Conservation (phyloP, 78 protist genomes). For the Dictyostelium purpureum region DNA sequence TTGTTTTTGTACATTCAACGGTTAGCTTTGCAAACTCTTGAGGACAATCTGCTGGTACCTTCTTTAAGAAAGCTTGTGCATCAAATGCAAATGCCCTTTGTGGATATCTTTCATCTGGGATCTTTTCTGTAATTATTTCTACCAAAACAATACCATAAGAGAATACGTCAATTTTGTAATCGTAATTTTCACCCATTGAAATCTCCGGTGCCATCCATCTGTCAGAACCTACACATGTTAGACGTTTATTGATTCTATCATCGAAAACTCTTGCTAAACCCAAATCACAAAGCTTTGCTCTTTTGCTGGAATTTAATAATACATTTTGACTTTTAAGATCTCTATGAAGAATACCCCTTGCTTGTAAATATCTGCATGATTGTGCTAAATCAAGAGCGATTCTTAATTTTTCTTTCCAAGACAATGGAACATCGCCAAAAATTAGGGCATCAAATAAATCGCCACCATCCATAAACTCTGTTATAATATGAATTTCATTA, state of each 20-base stretch:
- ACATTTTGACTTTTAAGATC: constrained; percentile 92
- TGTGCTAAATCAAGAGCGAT: constrained; percentile 75
- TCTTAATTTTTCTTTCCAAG: constrained; percentile 56
- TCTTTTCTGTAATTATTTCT: constrained; percentile 32
- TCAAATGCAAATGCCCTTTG: constrained; percentile 57
- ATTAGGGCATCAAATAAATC: constrained; percentile 78
- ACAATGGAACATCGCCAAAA: constrained; percentile 56
- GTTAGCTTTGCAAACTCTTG: constrained; percentile 35
- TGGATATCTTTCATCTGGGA: constrained; percentile 62
- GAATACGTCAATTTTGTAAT: constrained; percentile 61
- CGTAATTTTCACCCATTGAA: constrained; percentile 44
- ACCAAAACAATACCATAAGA: constrained; percentile 82
- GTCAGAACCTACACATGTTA: constrained; percentile 59
- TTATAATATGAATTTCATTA: constrained; percentile 57
- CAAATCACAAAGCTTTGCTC: constrained; percentile 81
- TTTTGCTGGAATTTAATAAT: constrained; percentile 80
- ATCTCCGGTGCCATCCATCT: constrained; percentile 85
- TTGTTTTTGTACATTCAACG: constrained; percentile 20
- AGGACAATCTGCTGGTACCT: constrained; percentile 71
- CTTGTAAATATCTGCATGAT: constrained; percentile 69
- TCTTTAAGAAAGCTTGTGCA: constrained; percentile 11
- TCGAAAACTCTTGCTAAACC: constrained; percentile 77
- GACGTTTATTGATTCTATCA: constrained; percentile 62
- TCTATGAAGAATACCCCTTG: constrained; percentile 71
- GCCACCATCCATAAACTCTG: constrained; percentile 80